phyloP scores from a whole-genome alignment of 805 yeast species.

The Metschnikowia rubicola region DNA sequence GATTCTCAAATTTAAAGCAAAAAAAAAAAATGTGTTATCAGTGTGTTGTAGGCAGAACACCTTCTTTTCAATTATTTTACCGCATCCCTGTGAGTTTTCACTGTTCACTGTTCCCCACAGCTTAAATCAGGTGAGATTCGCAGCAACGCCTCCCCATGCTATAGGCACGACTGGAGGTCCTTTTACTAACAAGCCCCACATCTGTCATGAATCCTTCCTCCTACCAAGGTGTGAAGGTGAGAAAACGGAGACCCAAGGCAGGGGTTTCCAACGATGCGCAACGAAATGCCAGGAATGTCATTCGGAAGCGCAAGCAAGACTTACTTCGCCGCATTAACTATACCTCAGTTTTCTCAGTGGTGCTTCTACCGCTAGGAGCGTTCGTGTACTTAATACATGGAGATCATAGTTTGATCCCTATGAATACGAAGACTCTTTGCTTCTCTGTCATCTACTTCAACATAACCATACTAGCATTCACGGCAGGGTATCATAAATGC shows the following conservation, averaged over 20 bases:
- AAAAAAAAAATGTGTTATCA: too few relatives aligned
- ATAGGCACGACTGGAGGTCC: too few relatives aligned
- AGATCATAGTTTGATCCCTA: slow-evolving; percentile 25
- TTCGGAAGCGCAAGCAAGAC: slow-evolving; percentile 34
- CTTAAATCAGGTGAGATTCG: too few relatives aligned
- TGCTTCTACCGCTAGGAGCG: slow-evolving; percentile 32
- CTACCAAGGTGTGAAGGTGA: slow-evolving; percentile 20
- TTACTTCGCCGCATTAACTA: slow-evolving; percentile 37
- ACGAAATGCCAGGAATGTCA: slow-evolving; percentile 29
- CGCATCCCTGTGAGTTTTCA: too few relatives aligned
- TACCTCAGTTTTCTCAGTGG: slow-evolving; percentile 29
- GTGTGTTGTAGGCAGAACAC: too few relatives aligned
- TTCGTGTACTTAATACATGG: slow-evolving; percentile 24
- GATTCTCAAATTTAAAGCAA: too few relatives aligned
- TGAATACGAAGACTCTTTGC: slow-evolving; percentile 26
- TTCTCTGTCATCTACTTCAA: slow-evolving; percentile 33
- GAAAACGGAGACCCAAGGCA: slow-evolving; percentile 22
- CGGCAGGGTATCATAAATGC: slow-evolving; percentile 42
- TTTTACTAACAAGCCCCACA: too few relatives aligned
- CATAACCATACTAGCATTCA: slow-evolving; percentile 38
- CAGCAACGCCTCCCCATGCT: too few relatives aligned
- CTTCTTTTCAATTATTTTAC: too few relatives aligned
- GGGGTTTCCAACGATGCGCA: slow-evolving; percentile 13
- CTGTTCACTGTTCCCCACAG: too few relatives aligned
- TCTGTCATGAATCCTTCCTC: slow-evolving; percentile 1